Base-by-base conservation (phyloP, 1,284 basidiomycete genomes). In the Apiotrichum porosum region DNA sequence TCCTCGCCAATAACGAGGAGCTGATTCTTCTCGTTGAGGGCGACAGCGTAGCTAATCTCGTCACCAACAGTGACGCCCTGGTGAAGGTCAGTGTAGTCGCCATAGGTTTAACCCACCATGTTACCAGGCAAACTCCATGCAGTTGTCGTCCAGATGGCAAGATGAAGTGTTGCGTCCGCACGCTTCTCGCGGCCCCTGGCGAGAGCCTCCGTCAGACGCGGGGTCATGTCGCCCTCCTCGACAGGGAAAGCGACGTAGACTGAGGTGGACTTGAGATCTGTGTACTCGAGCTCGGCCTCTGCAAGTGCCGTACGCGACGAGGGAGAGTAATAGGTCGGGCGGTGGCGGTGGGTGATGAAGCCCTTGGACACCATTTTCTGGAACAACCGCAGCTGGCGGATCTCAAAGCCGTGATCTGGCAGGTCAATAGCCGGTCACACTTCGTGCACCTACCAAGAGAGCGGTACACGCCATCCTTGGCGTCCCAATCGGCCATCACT, bases 81-180 rank as follows among this genome's bases (percentile, higher is more conserved):
- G 6, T n/a, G n/a, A n/a, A n/a, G n/a, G n/a, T n/a, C n/a, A n/a
- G n/a, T n/a, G n/a, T n/a, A n/a, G n/a, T n/a, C n/a, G n/a, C 9
- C 1, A 1, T 4, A 13, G 10, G n/a, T n/a, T 5, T 9, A 10
- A 37, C 79, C 37, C 59, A 89, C 90, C 85, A 94, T 91, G 65
- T 99, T 98, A 1, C 90, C 89, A 1, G 89, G 89, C 38, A 98
- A 75, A 8, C 90, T 97, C 94, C 94, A 99, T 0, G 95, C 90
- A 0, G 94, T 98, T 0, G 95, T 99, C 2, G 94, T 98, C 95
- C 95, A 99, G n/a, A 97, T 86, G 26, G 92, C 76, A 10, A 94
- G 61, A 17, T 80, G 78, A 3, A 85, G 69, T 15, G 51, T 36
- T 32, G 50, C 37, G 18, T 30, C 33, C 6, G 44, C 31, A 14